Evolutionary conservation across 2,329 filamentous ascomycete species (phyloP).

Genomic region (Elsinoe perseae): DNA sequence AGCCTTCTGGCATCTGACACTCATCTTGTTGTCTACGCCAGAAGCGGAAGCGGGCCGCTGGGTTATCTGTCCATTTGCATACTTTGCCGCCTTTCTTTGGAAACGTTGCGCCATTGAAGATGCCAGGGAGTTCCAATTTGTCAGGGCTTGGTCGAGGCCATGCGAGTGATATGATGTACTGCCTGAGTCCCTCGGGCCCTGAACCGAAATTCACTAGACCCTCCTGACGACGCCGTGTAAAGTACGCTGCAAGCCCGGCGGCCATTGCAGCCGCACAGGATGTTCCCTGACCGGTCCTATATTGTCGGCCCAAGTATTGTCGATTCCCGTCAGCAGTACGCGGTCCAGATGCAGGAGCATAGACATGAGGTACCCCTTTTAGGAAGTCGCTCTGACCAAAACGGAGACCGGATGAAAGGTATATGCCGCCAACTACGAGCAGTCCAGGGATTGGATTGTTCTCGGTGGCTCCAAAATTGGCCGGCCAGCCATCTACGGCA

Average conservation of each 20-base stretch:
- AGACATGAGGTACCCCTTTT: neutral
- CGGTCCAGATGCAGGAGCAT: neutral
- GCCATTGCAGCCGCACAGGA: neutral
- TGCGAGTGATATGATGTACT: neutral
- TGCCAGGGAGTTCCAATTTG: neutral
- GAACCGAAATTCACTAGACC: neutral
- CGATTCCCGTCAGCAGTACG: neutral
- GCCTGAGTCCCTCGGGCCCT: neutral
- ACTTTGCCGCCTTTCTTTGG: neutral
- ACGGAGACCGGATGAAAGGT: neutral
- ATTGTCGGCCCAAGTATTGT: too few relatives aligned
- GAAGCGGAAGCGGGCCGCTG: neutral
- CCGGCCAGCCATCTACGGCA: neutral
- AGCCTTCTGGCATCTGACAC: neutral
- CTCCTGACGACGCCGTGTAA: neutral
- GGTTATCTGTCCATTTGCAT: neutral
- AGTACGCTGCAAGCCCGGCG: neutral
- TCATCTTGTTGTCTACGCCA: neutral
- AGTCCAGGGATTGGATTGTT: neutral
- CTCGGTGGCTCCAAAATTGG: neutral
- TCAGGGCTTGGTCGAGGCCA: neutral
- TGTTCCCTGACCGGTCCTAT: neutral
- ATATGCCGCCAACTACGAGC: neutral
- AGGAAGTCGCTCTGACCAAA: neutral
- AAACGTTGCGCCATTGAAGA: neutral